phyloP scores from a whole-genome alignment of 805 yeast species.

The Ogataea saltuana region DNA sequence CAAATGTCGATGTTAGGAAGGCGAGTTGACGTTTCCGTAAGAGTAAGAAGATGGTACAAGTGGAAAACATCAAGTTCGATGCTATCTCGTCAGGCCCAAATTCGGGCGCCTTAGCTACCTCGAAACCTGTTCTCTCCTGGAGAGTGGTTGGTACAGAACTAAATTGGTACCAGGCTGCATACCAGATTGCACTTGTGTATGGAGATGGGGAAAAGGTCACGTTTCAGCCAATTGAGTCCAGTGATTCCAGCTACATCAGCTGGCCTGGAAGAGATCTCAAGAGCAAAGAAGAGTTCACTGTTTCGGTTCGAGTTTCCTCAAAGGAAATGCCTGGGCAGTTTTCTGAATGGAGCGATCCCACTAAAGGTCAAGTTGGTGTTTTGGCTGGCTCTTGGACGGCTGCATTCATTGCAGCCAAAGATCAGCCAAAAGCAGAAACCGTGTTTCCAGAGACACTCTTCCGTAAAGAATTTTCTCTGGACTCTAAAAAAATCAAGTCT shows the following conservation, averaged over 20 bases:
- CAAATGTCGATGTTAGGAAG: too few relatives aligned
- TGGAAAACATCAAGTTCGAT: constrained; percentile 9
- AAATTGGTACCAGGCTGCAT: constrained; percentile 16
- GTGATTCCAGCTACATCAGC: constrained; percentile 2
- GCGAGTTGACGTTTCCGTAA: too few relatives aligned
- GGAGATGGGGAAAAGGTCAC: constrained; percentile 3
- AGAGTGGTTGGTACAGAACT: constrained; percentile 9
- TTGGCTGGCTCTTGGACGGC: constrained; percentile 12
- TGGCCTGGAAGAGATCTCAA: constrained; percentile 18
- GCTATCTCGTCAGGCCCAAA: constrained; percentile 8
- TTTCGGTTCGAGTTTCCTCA: constrained; percentile 13
- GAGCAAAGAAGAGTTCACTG: constrained; percentile 13
- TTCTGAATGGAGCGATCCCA: constrained; percentile 12
- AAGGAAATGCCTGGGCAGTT: constrained; percentile 1
- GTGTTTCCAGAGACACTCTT: constrained; percentile 15
- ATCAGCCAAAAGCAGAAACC: constrained; percentile 9
- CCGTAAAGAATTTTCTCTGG: constrained; percentile 7
- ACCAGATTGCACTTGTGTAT: constrained; percentile 11
- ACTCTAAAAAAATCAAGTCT: constrained; percentile 2
- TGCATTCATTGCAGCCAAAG: constrained; percentile 9
- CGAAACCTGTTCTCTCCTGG: constrained; percentile 16
- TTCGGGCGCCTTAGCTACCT: constrained; percentile 7
- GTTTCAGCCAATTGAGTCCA: constrained; percentile 11
- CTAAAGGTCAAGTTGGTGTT: constrained; percentile 10
- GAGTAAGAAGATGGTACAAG: constrained; percentile 13